A percentile compares a stretch with the other conserved stretches of the same genome.
Evolutionary conservation across 1,284 basidiomycete genomes (phyloP).

Genomic region (Apiotrichum veenhuisii): DNA sequence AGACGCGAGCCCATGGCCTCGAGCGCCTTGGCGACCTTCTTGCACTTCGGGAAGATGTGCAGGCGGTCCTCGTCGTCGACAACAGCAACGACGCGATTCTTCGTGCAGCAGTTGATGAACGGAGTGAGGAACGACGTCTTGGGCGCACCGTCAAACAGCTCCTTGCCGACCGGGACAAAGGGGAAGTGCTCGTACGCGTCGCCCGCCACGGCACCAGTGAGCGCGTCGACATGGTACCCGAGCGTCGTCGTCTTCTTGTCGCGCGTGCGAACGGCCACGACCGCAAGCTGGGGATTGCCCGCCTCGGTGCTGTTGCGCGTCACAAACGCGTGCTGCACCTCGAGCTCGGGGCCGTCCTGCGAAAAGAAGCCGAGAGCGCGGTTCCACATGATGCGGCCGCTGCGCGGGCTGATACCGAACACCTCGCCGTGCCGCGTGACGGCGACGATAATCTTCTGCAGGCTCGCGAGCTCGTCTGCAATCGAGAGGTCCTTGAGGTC

Average conservation of each 20-base stretch:
- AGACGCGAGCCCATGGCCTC: slow-evolving; percentile 27
- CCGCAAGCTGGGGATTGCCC: slow-evolving; percentile 37
- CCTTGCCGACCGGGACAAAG: slow-evolving; percentile 31
- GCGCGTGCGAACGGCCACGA: slow-evolving; percentile 30
- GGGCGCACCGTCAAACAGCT: slow-evolving; percentile 31
- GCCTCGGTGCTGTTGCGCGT: slow-evolving; percentile 37
- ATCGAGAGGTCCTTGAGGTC: not conserved
- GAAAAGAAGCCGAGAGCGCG: slow-evolving; percentile 52
- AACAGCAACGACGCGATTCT: slow-evolving; percentile 40
- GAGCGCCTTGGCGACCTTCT: slow-evolving; percentile 38
- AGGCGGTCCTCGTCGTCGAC: slow-evolving; percentile 31
- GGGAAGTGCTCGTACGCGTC: slow-evolving; percentile 22
- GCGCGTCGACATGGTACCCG: slow-evolving; percentile 70
- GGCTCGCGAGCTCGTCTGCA: slow-evolving; percentile 69
- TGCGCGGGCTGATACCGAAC: slow-evolving; percentile 75
- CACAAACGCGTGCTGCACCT: slow-evolving; percentile 32
- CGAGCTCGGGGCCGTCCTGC: slow-evolving; percentile 31
- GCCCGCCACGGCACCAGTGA: slow-evolving; percentile 61
- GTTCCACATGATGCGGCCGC: slow-evolving; percentile 72
- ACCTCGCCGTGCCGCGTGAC: slow-evolving; percentile 71
- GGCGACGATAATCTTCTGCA: slow-evolving; percentile 75
- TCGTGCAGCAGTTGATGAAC: slow-evolving; percentile 42
- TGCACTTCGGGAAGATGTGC: slow-evolving; percentile 47
- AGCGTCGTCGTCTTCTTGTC: slow-evolving; percentile 51
- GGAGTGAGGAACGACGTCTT: slow-evolving; percentile 39